Percentiles rank a stretch among this genome's conserved stretches.
These are phyloP conservation scores for Fraxinus anomala DNA, from an alignment of 257 asterid genomes.

Conservation along the genomic window DNA sequence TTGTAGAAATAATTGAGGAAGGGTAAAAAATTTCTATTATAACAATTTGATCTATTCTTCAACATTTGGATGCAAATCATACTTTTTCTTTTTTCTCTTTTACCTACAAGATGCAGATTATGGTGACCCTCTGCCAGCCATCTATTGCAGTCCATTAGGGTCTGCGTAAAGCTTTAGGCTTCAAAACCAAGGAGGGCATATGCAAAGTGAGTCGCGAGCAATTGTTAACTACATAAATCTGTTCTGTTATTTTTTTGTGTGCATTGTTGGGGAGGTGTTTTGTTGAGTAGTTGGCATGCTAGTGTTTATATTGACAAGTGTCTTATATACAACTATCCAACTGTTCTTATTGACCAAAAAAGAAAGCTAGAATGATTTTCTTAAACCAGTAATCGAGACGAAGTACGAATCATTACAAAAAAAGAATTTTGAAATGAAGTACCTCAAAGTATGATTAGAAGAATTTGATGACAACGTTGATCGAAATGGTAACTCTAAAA, in stretches of 20 bases:
- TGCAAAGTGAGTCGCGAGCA: not conserved
- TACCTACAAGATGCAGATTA: conserved; percentile 1
- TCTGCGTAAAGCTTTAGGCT: not conserved
- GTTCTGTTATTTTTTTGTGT: not conserved
- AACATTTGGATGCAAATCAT: not conserved
- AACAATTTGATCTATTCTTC: not conserved
- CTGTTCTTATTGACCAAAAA: not conserved
- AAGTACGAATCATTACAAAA: not conserved
- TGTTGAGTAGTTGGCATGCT: not conserved
- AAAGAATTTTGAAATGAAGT: conserved; percentile 6
- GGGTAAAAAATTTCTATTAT: not conserved
- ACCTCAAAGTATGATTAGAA: conserved; percentile 4
- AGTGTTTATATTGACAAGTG: not conserved
- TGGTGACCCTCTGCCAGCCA: not conserved
- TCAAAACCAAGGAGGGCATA: not conserved
- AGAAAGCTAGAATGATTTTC: conserved; percentile 4
- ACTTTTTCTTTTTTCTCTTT: not conserved
- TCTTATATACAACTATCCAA: not conserved
- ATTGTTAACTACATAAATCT: not conserved
- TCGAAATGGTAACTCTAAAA: not conserved
- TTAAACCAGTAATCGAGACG: not conserved
- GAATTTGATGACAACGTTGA: not conserved
- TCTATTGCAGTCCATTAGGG: not conserved
- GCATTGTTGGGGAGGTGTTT: not conserved
- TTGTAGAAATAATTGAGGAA: conserved; percentile 1